Conservation (phyloP, 2,329 filamentous ascomycete species). For the Talaromyces sp. region DNA sequence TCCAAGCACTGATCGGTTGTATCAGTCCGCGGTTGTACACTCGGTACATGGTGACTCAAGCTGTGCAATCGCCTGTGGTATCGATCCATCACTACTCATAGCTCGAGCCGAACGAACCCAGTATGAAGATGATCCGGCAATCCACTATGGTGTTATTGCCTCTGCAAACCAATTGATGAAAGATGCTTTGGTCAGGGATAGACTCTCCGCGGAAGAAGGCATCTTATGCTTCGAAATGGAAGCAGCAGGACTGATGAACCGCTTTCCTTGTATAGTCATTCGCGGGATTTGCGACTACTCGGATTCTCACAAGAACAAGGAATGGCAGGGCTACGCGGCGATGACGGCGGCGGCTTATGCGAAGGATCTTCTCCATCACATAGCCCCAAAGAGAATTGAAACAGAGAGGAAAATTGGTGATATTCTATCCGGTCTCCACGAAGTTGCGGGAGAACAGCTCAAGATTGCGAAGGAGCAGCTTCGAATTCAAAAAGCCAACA, state of each 20-base stretch:
- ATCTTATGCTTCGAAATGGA: constrained; percentile 31
- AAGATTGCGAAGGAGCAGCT: background rate
- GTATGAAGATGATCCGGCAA: constrained; percentile 3
- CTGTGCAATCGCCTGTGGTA: background rate
- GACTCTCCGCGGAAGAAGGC: constrained; percentile 10
- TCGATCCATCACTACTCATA: background rate
- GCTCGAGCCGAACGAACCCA: background rate
- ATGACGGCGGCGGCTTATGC: constrained; percentile 28
- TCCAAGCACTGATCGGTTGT: background rate
- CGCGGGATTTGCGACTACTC: constrained; percentile 42
- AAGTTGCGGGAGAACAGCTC: background rate
- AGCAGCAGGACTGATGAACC: constrained; percentile 21
- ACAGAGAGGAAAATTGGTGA: background rate
- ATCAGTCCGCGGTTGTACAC: background rate
- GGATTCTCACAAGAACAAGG: constrained; percentile 36
- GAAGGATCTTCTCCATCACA: constrained; percentile 19
- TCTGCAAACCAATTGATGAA: constrained; percentile 20
- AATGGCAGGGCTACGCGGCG: constrained; percentile 25
- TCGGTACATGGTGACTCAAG: background rate
- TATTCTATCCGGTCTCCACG: background rate
- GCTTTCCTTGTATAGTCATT: constrained; percentile 24
- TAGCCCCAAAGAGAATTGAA: constrained; percentile 3
- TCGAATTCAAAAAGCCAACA: background rate
- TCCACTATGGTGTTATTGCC: constrained; percentile 20
- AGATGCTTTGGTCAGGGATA: constrained; percentile 10